These are phyloP conservation scores for Pseudogymnoascus sp. DNA, from an alignment of 2,329 filamentous ascomycete genomes.

Conservation along the genomic window DNA sequence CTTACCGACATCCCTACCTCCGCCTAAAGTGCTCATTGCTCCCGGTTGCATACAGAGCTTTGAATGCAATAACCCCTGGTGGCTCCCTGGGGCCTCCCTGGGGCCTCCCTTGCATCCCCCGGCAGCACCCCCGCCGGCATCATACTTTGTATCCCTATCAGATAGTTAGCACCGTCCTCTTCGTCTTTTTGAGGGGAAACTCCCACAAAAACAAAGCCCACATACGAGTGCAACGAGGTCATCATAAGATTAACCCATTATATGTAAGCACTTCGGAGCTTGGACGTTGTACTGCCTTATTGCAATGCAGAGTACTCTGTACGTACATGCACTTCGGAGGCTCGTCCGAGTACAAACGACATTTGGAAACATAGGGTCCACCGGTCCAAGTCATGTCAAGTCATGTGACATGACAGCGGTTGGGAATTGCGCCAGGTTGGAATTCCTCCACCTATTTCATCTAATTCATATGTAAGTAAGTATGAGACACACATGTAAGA, in stretches of 20 bases:
- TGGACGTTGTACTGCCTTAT: not conserved
- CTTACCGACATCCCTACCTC: not conserved
- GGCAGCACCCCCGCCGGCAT: not conserved
- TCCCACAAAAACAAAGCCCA: not conserved
- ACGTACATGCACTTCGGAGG: not conserved
- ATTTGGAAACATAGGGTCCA: slow-evolving; percentile 2
- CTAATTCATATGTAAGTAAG: not conserved
- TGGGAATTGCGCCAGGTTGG: not conserved
- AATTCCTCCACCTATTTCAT: not conserved
- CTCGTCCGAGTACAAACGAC: not conserved
- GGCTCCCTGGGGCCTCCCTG: not conserved
- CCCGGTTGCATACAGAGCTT: not conserved
- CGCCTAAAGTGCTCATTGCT: not conserved
- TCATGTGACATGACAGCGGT: slow-evolving; percentile 2
- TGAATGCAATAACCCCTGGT: not conserved
- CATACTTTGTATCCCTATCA: not conserved
- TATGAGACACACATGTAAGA: slow-evolving; percentile 3
- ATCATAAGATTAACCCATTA: not conserved
- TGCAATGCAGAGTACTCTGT: not conserved
- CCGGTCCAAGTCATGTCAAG: not conserved
- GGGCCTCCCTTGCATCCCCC: not conserved
- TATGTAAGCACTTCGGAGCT: not conserved
- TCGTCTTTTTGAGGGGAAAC: not conserved
- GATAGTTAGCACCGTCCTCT: not conserved
- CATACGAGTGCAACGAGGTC: slow-evolving; percentile 3